phyloP scores from a whole-genome alignment of 2,329 filamentous ascomycete species.

The Alternaria incomplexa region DNA sequence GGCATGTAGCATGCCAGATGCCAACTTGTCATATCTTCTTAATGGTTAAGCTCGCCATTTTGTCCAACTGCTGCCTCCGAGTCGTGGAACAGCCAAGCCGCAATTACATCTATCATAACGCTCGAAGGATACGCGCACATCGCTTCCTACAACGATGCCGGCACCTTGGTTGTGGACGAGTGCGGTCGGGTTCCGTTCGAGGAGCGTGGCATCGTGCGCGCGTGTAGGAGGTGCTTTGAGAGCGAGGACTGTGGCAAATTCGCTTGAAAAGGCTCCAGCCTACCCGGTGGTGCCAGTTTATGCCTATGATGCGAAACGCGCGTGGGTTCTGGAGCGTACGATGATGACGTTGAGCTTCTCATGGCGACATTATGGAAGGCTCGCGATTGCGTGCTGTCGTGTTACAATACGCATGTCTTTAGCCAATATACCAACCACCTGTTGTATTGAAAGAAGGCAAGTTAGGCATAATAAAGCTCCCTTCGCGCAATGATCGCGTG shows the following conservation, averaged over 20 bases:
- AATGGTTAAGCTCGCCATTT: slow-evolving; percentile 37
- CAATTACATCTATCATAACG: slow-evolving; percentile 33
- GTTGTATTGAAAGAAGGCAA: not conserved
- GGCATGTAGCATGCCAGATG: slow-evolving; percentile 42
- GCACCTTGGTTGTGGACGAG: slow-evolving; percentile 43
- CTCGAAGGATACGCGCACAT: slow-evolving; percentile 38
- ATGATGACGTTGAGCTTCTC: slow-evolving; percentile 35
- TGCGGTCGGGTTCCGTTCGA: slow-evolving; percentile 39
- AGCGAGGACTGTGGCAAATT: slow-evolving; percentile 34
- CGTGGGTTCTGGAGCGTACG: slow-evolving; percentile 15
- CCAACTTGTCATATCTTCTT: slow-evolving; percentile 45
- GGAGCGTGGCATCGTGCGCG: slow-evolving; percentile 34
- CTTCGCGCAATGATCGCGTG: not conserved
- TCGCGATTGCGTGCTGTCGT: slow-evolving; percentile 10
- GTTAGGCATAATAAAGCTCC: not conserved
- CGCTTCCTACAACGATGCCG: slow-evolving; percentile 42
- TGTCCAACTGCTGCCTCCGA: slow-evolving; percentile 36
- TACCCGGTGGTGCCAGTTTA: slow-evolving; percentile 2
- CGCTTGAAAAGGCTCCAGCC: slow-evolving; percentile 41
- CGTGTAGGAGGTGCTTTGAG: slow-evolving; percentile 35
- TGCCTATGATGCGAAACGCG: not conserved
- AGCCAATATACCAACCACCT: not conserved
- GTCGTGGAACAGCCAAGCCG: slow-evolving; percentile 34
- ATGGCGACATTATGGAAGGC: slow-evolving; percentile 17
- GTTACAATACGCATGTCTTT: not conserved